Evolutionary conservation across 169 alveolate species (phyloP).

Genomic region (Babesia gibsoni): DNA sequence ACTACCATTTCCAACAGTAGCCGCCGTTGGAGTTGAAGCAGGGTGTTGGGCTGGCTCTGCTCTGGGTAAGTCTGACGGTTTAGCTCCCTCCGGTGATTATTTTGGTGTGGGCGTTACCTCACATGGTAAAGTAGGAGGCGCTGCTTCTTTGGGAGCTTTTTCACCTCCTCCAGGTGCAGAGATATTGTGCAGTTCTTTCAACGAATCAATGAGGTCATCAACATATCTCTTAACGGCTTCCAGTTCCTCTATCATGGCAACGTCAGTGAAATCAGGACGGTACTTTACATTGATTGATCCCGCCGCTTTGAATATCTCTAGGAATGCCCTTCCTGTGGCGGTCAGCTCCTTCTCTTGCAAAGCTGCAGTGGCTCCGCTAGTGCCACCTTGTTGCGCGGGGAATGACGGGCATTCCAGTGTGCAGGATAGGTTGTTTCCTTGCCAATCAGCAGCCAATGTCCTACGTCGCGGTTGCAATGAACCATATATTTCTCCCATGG

Average conservation of each 20-base stretch:
- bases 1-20: no score
- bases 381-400: not conserved
- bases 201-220: not conserved
- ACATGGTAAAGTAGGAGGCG: no score
- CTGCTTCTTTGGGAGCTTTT: no score
- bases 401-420: not conserved
- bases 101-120: no score
- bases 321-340: slow-evolving; percentile 23
- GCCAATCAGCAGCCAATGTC: slow-evolving; percentile 42
- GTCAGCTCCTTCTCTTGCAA: slow-evolving; percentile 13
- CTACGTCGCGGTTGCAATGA: slow-evolving; percentile 15
- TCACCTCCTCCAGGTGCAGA: not conserved
- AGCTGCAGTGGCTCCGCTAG: not conserved
- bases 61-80: no score
- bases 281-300: slow-evolving; percentile 4
- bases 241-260: slow-evolving; percentile 17
- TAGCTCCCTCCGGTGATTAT: no score
- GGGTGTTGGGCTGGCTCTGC: no score
- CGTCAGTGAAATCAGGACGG: slow-evolving; percentile 23
- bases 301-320: slow-evolving; percentile 16
- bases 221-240: slow-evolving; percentile 8
- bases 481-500: slow-evolving; percentile 69
- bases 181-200: slow-evolving; percentile 4
- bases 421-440: not conserved
- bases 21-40: no score